Conservation (phyloP, 1,139 yeast genomes). For the Sugiyamaella neomexicana region DNA sequence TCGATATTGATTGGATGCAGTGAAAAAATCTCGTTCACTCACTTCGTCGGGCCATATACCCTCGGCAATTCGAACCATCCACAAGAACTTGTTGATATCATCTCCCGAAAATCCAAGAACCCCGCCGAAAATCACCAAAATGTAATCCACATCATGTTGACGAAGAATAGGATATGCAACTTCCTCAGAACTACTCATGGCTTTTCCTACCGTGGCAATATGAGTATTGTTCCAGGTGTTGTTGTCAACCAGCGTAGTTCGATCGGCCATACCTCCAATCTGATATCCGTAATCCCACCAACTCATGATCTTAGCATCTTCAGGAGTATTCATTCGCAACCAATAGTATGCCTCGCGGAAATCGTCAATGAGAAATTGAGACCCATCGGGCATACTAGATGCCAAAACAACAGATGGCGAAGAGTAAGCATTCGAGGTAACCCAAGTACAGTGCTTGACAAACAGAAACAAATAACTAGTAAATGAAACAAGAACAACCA, state of each 20-base stretch:
- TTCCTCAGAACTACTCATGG: conserved; percentile 90
- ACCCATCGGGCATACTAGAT: conserved; percentile 80
- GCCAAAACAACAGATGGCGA: conserved; percentile 98
- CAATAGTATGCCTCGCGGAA: conserved; percentile 99
- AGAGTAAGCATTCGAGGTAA: conserved; percentile 90
- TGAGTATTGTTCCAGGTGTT: conserved; percentile 99
- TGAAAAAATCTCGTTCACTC: conserved; percentile 79
- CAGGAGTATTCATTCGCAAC: conserved; percentile 97
- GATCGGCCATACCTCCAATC: conserved; percentile 99
- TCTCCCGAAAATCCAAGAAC: conserved; percentile 93
- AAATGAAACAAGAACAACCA: conserved; percentile 68
- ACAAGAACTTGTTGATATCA: conserved; percentile 91
- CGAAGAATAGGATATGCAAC: conserved; percentile 83
- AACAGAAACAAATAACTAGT: conserved; percentile 73
- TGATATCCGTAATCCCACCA: conserved; percentile 99
- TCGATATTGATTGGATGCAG: conserved; percentile 81
- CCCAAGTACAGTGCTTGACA: conserved; percentile 97
- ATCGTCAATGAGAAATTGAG: conserved; percentile 84
- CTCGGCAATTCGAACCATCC: conserved; percentile 99
- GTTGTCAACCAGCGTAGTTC: conserved; percentile 97
- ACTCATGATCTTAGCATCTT: conserved; percentile 93
- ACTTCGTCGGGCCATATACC: conserved; percentile 99
- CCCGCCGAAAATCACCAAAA: conserved; percentile 92
- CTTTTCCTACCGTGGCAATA: conserved; percentile 99
- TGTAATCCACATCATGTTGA: conserved; percentile 93